A percentile compares a stretch with the other conserved stretches of the same genome.
phyloP scores from a whole-genome alignment of 345 rosid species.

The Dipteronia sinensis region DNA sequence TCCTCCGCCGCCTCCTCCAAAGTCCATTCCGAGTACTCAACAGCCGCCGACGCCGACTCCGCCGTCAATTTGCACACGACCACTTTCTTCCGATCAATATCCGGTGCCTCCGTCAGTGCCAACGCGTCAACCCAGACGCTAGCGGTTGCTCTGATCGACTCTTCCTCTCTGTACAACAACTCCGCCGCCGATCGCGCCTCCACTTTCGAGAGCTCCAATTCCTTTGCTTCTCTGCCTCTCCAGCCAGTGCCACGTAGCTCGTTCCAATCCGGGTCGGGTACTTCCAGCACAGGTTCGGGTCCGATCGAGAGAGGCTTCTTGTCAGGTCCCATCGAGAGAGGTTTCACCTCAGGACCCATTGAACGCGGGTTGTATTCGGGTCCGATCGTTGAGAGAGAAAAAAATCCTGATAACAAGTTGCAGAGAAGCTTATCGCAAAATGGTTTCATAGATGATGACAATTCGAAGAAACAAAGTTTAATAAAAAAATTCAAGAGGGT shows the following conservation, averaged over 20 bases:
- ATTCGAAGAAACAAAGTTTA: constrained; percentile 44
- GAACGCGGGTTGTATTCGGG: constrained; percentile 54
- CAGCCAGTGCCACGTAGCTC: constrained; percentile 82
- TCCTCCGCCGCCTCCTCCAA: constrained; percentile 29
- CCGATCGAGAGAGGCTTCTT: constrained; percentile 88
- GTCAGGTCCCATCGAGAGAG: constrained; percentile 92
- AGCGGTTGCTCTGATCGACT: constrained; percentile 52
- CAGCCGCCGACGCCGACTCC: constrained; percentile 6
- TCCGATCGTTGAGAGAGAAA: constrained; percentile 35
- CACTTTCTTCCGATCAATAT: constrained; percentile 77
- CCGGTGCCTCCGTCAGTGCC: constrained; percentile 96
- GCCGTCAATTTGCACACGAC: constrained; percentile 24
- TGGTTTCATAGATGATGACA: constrained; percentile 24
- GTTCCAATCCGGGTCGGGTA: constrained; percentile 53
- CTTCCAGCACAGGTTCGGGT: constrained; percentile 56
- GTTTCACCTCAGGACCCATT: constrained; percentile 53
- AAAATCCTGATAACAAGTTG: constrained; percentile 27
- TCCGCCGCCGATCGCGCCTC: constrained; percentile 55
- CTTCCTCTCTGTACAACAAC: constrained; percentile 39
- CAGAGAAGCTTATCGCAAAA: constrained; percentile 58
- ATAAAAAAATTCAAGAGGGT: constrained; percentile 43
- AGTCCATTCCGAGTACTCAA: constrained; percentile 49
- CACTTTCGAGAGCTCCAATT: constrained; percentile 87
- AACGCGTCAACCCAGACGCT: constrained; percentile 73
- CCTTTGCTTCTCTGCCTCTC: constrained; percentile 77